These are phyloP conservation scores for Rhizopogon sp. DNA, from an alignment of 768 basidiomycete species.

Conservation along the genomic window DNA sequence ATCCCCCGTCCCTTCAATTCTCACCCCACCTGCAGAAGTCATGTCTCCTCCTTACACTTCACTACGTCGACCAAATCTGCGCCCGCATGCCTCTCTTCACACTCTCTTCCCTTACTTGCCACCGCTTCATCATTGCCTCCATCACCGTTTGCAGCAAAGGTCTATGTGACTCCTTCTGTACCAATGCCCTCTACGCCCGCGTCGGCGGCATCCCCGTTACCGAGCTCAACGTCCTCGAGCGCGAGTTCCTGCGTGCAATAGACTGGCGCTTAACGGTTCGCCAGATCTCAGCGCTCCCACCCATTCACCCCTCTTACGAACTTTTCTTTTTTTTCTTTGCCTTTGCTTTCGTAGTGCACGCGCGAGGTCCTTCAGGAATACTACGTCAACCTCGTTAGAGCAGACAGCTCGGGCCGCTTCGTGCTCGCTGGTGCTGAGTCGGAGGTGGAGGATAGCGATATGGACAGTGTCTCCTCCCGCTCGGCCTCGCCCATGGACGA, in stretches of 20 bases:
- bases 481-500: constrained; percentile 41
- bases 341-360: constrained; percentile 61
- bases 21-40: constrained; percentile 48
- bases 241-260: constrained; percentile 87
- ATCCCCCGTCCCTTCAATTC: not conserved
- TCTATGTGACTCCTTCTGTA: constrained; percentile 92
- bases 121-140: constrained; percentile 94
- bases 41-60: constrained; percentile 75
- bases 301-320: constrained; percentile 10
- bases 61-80: constrained; percentile 94
- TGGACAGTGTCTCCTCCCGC: constrained; percentile 45
- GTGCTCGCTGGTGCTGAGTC: constrained; percentile 41
- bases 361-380: constrained; percentile 89
- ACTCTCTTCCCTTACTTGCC: constrained; percentile 92
- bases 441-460: constrained; percentile 47
- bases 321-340: constrained; percentile 23
- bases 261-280: constrained; percentile 95
- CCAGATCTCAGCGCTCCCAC: constrained; percentile 7
- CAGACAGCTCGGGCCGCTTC: constrained; percentile 63
- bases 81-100: constrained; percentile 83
- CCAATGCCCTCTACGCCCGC: constrained; percentile 90
- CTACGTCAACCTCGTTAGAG: constrained; percentile 88
- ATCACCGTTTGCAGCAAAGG: constrained; percentile 93
- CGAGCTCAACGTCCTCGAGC: constrained; percentile 92
- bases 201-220: constrained; percentile 91